Base-by-base conservation (phyloP, 2,329 filamentous ascomycete species). In the Aspergillus cejpii region DNA sequence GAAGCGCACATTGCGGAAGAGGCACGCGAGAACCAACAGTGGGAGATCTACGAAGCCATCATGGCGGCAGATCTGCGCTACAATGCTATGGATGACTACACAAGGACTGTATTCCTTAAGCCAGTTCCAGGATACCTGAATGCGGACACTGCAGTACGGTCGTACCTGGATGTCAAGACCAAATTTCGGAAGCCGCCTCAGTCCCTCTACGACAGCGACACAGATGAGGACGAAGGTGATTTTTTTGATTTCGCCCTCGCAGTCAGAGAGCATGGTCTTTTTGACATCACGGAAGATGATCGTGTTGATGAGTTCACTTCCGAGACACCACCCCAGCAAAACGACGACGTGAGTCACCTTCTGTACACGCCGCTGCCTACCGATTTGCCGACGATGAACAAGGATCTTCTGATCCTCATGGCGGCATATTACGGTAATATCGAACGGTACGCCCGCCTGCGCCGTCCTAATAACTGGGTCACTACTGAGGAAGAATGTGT, bases 371-470 rank as follows among this genome's bases (percentile, higher is more conserved):
- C 65, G 2, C 53, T 72, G 1, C 69, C 67, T 1, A 17, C 23
- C 1, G 60, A 71, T 42, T 56, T 71, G 6, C 69, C 68, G 2
- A 46, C 54, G 0, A 46, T 63, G 2, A 56, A 69, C 26, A 73
- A 73, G 39, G 61, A 68, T 34, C 26, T 67, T 0, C 54, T 72
- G 1, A 67, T 71, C 10, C 48, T 58, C 3, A 58, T 64, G 41
- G 66, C 69, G 0, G 68, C 67, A 0, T 71, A 63, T 17, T 45
- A 57, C 0, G 68, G 69, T 2, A 59, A 73, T 15, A 47, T 72
- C 5, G 68, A 73, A 36, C 62, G 68, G 2, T 73, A 71, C 31
- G 17, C 43, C 0, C 61, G 68, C 0, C 55, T 74, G 0, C 53
- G 57, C 12, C 52, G 64, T 7, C 66, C 63, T 3, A 14, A 14